Evolutionary conservation across 768 basidiomycete species (phyloP).

Genomic region (Psilocybe tampanensis): DNA sequence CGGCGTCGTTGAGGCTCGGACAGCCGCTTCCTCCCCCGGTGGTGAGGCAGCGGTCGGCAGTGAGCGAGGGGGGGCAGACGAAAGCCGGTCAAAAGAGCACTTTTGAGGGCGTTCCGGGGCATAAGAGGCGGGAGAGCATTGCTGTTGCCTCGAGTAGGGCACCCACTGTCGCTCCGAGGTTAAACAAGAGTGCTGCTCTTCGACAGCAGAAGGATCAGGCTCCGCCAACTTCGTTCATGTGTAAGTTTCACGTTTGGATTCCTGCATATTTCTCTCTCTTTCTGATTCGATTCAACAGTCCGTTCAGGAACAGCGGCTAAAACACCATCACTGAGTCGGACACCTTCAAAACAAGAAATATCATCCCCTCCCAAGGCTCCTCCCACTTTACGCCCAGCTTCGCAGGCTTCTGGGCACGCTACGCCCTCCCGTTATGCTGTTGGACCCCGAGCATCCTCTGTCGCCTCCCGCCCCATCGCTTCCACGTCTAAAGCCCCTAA

Average conservation of each 20-base stretch:
- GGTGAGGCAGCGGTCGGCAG: conserved; percentile 39
- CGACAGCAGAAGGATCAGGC: conserved; percentile 60
- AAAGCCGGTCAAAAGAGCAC: conserved; percentile 37
- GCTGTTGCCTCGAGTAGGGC: conserved; percentile 67
- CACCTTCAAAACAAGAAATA: conserved; percentile 41
- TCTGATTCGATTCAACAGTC: conserved; percentile 35
- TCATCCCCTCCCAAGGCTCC: conserved; percentile 21
- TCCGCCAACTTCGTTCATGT: conserved; percentile 71
- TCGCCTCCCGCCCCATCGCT: conserved; percentile 29
- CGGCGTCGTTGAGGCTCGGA: conserved; percentile 70
- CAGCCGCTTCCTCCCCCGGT: conserved; percentile 41
- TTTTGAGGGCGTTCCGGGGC: conserved; percentile 84
- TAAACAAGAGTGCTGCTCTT: conserved; percentile 80
- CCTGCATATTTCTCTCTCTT: not conserved
- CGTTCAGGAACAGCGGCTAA: conserved; percentile 45
- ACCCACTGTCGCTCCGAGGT: conserved; percentile 67
- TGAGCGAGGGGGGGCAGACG: conserved; percentile 30
- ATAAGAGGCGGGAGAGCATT: conserved; percentile 78
- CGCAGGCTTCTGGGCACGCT: conserved; percentile 28
- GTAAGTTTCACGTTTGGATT: conserved; percentile 42
- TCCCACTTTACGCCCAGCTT: conserved; percentile 27
- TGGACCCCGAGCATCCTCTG: conserved; percentile 47
- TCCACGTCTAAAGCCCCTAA: not conserved
- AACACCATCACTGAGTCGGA: conserved; percentile 45
- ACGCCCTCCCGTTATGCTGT: conserved; percentile 19